phyloP scores from a whole-genome alignment of 2,329 filamentous ascomycete species.

The Alternaria metachromatica region DNA sequence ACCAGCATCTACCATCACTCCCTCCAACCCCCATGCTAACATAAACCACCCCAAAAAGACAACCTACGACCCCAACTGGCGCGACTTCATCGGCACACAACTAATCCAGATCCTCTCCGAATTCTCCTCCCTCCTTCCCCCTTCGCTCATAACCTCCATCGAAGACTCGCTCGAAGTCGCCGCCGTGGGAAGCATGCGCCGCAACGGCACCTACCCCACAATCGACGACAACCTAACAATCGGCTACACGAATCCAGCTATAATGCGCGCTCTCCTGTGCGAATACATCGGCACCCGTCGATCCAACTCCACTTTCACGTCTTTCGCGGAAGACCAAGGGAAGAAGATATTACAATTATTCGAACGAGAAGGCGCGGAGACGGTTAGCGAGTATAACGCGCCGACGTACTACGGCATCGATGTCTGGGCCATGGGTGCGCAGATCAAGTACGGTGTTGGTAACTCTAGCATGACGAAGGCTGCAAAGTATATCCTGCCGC shows the following conservation, averaged over 20 bases:
- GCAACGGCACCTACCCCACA: slow-evolving; percentile 49
- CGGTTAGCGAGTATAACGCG: slow-evolving; percentile 51
- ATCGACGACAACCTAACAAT: slow-evolving; percentile 48
- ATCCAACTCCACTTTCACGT: slow-evolving; percentile 46
- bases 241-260: slow-evolving; percentile 52
- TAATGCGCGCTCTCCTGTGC: slow-evolving; percentile 52
- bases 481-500: slow-evolving; percentile 36
- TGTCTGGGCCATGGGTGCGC: slow-evolving; percentile 50
- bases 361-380: slow-evolving; percentile 38
- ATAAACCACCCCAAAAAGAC: neutral
- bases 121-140: slow-evolving; percentile 40
- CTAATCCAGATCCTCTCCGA: slow-evolving; percentile 49
- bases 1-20: neutral
- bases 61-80: slow-evolving; percentile 44
- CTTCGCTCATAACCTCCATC: slow-evolving; percentile 44
- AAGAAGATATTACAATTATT: slow-evolving; percentile 25
- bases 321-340: slow-evolving; percentile 33
- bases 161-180: slow-evolving; percentile 48
- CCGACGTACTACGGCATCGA: slow-evolving; percentile 54
- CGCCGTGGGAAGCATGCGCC: slow-evolving; percentile 51
- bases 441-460: slow-evolving; percentile 47
- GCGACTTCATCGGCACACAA: slow-evolving; percentile 49
- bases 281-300: slow-evolving; percentile 53
- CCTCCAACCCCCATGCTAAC: neutral
- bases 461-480: slow-evolving; percentile 40